Percentiles rank a stretch among this genome's conserved stretches.
These are phyloP conservation scores for Aspergillus aculeatus DNA, from an alignment of 2,329 filamentous ascomycete species.

Conservation along the genomic window DNA sequence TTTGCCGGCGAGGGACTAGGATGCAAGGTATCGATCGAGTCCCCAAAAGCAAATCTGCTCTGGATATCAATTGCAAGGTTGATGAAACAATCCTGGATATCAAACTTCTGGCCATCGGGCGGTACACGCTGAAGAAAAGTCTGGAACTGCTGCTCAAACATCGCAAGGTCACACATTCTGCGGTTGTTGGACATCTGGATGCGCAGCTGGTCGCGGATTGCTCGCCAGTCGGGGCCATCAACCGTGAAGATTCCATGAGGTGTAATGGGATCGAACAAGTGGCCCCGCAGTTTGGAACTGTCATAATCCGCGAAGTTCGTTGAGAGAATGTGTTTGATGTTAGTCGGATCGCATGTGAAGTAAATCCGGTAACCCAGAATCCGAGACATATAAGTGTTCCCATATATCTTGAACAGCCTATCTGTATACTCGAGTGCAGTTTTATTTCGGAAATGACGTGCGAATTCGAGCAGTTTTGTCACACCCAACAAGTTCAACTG, in stretches of 20 bases:
- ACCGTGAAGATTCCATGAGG: conserved; percentile 17
- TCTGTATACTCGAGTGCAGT: conserved; percentile 6
- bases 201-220: conserved; percentile 2
- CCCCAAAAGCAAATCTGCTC: conserved; percentile 5
- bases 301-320: conserved; percentile 13
- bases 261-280: conserved; percentile 12
- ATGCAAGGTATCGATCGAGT: conserved; percentile 4
- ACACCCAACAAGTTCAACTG: conserved; percentile 2
- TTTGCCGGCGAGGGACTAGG: not conserved
- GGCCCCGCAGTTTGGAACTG: conserved; percentile 10
- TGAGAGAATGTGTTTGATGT: conserved; percentile 13
- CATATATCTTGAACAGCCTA: conserved; percentile 9
- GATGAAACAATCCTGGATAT: not conserved
- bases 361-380: conserved; percentile 9
- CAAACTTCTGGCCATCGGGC: not conserved
- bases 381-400: conserved; percentile 12
- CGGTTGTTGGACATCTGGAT: conserved; percentile 3
- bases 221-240: conserved; percentile 12
- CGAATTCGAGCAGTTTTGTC: conserved; percentile 1
- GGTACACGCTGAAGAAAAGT: conserved; percentile 7
- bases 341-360: conserved; percentile 12
- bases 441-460: not conserved
- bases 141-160: conserved; percentile 10
- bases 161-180: conserved; percentile 2
- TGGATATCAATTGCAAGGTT: conserved; percentile 9